A percentile compares a stretch with the other conserved stretches of the same genome.
These are phyloP conservation scores for Venturia aucupariae DNA, from an alignment of 2,329 filamentous ascomycete genomes.

Conservation along the genomic window DNA sequence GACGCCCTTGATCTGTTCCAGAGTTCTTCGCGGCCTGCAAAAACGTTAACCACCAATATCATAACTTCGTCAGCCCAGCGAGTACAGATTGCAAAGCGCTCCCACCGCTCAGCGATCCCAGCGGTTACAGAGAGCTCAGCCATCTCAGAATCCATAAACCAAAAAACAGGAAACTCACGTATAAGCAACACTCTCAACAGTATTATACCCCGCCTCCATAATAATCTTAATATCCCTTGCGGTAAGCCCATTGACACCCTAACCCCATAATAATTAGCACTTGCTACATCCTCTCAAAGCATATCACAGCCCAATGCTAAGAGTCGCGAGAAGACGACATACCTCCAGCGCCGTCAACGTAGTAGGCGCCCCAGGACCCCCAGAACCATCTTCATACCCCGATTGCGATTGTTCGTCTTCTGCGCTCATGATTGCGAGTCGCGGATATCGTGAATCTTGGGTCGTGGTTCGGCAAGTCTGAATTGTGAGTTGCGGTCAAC, in stretches of 20 bases:
- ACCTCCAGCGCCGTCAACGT: conserved; percentile 81
- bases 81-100: no score
- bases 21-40: conserved; percentile 54
- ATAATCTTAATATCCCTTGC: conserved; percentile 91
- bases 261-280: neutral
- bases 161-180: conserved; percentile 45
- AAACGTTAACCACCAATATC: conserved; percentile 16
- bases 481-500: no score
- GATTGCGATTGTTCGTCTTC: conserved; percentile 12
- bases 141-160: no score
- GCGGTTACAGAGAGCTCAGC: no score
- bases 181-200: conserved; percentile 91
- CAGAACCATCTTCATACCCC: conserved; percentile 36
- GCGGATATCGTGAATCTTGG: neutral
- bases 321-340: no score
- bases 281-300: neutral
- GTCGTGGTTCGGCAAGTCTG: no score
- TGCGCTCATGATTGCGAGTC: conserved; percentile 4
- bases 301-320: no score
- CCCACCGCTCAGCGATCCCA: no score
- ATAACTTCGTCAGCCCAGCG: neutral
- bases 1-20: conserved; percentile 96
- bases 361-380: conserved; percentile 87
- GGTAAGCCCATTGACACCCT: conserved; percentile 86
- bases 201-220: conserved; percentile 86